Percentiles rank a stretch among this genome's conserved stretches.
These are phyloP conservation scores for Rauvolfia tetraphylla DNA, from an alignment of 257 asterid genomes.

Conservation along the genomic window DNA sequence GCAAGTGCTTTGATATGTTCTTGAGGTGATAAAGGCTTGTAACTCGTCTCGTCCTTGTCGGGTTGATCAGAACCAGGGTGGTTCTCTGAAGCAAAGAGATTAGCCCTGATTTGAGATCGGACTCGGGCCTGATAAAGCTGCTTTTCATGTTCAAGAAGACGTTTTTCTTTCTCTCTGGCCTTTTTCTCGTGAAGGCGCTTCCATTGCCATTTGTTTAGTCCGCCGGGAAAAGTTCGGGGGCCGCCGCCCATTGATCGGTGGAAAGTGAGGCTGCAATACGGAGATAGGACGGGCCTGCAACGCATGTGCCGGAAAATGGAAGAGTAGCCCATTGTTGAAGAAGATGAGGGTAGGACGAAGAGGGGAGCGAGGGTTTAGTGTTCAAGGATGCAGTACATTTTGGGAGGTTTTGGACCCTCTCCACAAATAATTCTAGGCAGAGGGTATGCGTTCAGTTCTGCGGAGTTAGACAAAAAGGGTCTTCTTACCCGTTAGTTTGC, in stretches of 20 bases:
- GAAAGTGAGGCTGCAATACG: slow-evolving; percentile 30
- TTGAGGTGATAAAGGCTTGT: slow-evolving; percentile 59
- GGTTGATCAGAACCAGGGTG: slow-evolving; percentile 21
- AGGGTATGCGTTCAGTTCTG: too few species aligned
- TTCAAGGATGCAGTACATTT: not conserved
- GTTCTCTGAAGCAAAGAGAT: slow-evolving; percentile 38
- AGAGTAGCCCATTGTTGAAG: slow-evolving; percentile 15
- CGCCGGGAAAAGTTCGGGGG: slow-evolving; percentile 92
- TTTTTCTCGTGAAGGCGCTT: slow-evolving; percentile 94
- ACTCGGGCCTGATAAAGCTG: slow-evolving; percentile 83
- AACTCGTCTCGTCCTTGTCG: slow-evolving; percentile 28
- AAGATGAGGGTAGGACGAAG: not conserved
- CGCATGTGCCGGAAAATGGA: slow-evolving; percentile 19
- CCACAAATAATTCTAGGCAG: too few species aligned
- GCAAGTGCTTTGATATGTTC: slow-evolving; percentile 76
- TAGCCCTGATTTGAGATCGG: slow-evolving; percentile 75
- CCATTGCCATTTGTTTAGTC: slow-evolving; percentile 98
- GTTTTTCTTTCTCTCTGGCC: slow-evolving; percentile 81
- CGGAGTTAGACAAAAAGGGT: too few species aligned
- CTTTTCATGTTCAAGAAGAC: slow-evolving; percentile 82
- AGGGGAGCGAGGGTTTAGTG: slow-evolving; percentile 13
- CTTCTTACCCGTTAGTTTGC: too few species aligned
- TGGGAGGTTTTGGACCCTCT: not conserved
- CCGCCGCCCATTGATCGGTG: slow-evolving; percentile 92
- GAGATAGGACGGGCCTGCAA: slow-evolving; percentile 4